Percentiles rank a stretch among this genome's conserved stretches.
phyloP scores from a whole-genome alignment of 192 early-diverging fungal species.

The Linnemannia elongata region DNA sequence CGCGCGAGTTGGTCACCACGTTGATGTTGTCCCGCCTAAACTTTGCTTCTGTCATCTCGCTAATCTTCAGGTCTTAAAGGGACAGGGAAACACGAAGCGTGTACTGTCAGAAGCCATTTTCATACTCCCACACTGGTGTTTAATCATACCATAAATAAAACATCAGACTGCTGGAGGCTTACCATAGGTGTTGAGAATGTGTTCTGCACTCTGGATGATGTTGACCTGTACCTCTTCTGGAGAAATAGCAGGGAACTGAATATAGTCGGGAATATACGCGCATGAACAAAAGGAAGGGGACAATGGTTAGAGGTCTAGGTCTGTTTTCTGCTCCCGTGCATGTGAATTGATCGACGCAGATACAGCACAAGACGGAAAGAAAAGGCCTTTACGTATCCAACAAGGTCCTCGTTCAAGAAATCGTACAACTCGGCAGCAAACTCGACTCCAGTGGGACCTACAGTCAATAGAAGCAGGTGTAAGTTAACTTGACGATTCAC shows the following conservation, averaged over 20 bases:
- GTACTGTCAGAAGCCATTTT: background rate
- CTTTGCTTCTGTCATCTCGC: constrained; percentile 73
- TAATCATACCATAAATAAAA: background rate
- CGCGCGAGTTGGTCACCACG: constrained; percentile 77
- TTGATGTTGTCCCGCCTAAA: constrained; percentile 75
- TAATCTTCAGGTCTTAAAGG: constrained; percentile 66
- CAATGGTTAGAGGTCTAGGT: background rate
- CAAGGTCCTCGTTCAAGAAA: constrained; percentile 71
- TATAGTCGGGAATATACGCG: background rate
- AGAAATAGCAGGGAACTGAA: constrained; percentile 74
- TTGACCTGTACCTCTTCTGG: constrained; percentile 67
- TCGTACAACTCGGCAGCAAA: constrained; percentile 73
- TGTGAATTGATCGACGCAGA: background rate
- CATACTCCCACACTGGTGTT: background rate
- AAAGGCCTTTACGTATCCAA: constrained; percentile 64
- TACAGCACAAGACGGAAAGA: constrained; percentile 1
- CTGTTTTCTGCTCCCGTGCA: background rate
- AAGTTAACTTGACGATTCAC: background rate
- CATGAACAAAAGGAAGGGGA: constrained; percentile 15
- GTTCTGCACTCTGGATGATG: constrained; percentile 77
- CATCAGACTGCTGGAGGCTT: background rate
- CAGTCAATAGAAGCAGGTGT: background rate
- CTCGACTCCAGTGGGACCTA: constrained; percentile 72
- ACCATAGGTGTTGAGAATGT: constrained; percentile 80
- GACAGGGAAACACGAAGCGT: background rate